Percentiles rank a stretch among this genome's conserved stretches.
Evolutionary conservation across 2,329 filamentous ascomycete species (phyloP).

Genomic region (Emergomyces pasteurianus): DNA sequence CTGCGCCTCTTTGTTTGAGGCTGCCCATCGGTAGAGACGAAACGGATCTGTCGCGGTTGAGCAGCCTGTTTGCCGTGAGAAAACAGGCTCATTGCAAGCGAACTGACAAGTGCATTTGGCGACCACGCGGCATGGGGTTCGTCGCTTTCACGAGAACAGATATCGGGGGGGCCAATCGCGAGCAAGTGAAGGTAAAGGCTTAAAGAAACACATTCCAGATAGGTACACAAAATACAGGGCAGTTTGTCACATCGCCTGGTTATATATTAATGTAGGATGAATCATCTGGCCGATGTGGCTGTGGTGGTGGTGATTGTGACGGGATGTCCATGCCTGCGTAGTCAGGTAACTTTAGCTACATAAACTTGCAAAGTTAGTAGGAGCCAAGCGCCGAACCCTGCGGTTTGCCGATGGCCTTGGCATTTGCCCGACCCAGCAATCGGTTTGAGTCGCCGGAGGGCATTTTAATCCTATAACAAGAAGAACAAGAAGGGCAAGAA

Average conservation of each 20-base stretch:
- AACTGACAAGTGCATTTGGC: neutral
- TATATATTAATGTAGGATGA: neutral
- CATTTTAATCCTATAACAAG: no score
- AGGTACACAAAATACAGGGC: neutral
- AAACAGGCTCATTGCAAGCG: slow-evolving; percentile 14
- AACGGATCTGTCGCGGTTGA: slow-evolving; percentile 47
- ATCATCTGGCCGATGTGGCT: neutral
- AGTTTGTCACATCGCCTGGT: neutral
- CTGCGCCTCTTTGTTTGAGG: slow-evolving; percentile 67
- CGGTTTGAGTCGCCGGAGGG: no score
- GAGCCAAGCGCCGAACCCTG: no score
- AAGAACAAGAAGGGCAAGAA: neutral
- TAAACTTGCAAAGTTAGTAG: no score
- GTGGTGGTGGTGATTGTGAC: neutral
- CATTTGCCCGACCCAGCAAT: no score
- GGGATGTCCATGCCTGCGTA: neutral
- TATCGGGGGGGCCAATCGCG: neutral
- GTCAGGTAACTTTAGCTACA: no score
- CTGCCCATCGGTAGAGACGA: slow-evolving; percentile 71
- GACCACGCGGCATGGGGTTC: neutral
- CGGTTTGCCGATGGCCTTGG: no score
- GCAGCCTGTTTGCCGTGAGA: slow-evolving; percentile 14
- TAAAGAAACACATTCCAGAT: slow-evolving; percentile 1
- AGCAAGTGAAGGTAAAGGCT: neutral
- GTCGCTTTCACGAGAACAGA: neutral